Evolutionary conservation across 768 basidiomycete genomes (phyloP).

Genomic region (Coprinopsis sp.): DNA sequence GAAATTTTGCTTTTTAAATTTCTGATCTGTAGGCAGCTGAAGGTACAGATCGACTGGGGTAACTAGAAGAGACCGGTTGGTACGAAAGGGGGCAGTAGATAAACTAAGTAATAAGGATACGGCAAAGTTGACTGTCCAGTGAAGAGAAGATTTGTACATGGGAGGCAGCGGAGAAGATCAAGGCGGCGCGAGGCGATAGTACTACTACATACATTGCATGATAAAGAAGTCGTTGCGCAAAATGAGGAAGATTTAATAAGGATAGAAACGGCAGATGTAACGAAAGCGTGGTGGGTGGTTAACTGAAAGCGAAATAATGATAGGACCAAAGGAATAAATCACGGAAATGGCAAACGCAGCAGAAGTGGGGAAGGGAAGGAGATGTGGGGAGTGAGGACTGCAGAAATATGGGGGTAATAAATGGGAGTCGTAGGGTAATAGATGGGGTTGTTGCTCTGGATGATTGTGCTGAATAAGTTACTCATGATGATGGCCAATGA

Average conservation of each 20-base stretch:
- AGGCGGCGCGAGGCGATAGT: not conserved
- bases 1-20: too few species aligned
- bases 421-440: not conserved
- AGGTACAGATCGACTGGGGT: too few species aligned
- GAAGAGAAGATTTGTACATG: not conserved
- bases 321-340: not conserved
- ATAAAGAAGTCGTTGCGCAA: not conserved
- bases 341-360: not conserved
- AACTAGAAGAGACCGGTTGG: too few species aligned
- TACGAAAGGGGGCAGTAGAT: too few species aligned
- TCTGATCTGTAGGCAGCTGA: too few species aligned
- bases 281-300: too few species aligned
- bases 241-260: not conserved
- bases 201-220: not conserved
- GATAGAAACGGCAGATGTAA: too few species aligned
- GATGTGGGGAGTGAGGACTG: not conserved
- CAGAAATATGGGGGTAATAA: not conserved
- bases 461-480: too few species aligned
- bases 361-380: not conserved
- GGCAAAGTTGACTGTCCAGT: not conserved
- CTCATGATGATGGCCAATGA: too few species aligned
- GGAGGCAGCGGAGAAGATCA: not conserved
- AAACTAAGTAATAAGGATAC: too few species aligned
- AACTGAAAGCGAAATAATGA: not conserved
- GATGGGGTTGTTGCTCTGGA: not conserved